Percentiles rank a stretch among this genome's conserved stretches.
Conservation (phyloP, 1,139 yeast genomes). For the Hemisphaericaspora lyxosophila region DNA sequence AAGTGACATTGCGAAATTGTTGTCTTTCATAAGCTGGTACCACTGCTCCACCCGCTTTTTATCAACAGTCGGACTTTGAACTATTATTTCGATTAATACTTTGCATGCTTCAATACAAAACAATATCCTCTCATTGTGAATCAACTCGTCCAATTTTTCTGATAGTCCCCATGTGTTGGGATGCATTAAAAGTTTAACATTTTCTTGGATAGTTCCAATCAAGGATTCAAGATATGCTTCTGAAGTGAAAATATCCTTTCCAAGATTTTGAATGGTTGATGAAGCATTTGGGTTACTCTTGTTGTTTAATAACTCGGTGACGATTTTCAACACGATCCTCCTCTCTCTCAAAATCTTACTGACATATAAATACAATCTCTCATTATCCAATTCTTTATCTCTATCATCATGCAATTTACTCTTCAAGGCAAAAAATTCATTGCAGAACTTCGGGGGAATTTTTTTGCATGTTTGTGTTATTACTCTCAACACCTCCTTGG, state of each 20-base stretch:
- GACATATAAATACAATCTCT: constrained; percentile 30
- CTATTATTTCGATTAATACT: constrained; percentile 41
- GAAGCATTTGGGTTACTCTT: constrained; percentile 34
- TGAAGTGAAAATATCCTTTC: constrained; percentile 37
- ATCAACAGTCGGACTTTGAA: constrained; percentile 33
- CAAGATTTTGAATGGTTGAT: constrained; percentile 35
- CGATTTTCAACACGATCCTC: constrained; percentile 43
- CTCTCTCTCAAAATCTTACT: constrained; percentile 46
- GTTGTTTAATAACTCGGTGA: constrained; percentile 35
- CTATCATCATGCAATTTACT: constrained; percentile 40
- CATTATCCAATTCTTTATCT: constrained; percentile 29
- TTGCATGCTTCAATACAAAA: constrained; percentile 43
- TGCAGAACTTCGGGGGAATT: constrained; percentile 15
- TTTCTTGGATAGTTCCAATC: constrained; percentile 17
- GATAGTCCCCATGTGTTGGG: constrained; percentile 13
- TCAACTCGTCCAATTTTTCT: constrained; percentile 22
- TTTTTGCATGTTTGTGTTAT: constrained; percentile 40
- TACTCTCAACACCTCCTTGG: constrained; percentile 46
- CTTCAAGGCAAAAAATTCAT: constrained; percentile 27
- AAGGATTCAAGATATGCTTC: constrained; percentile 23
- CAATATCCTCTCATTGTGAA: constrained; percentile 35
- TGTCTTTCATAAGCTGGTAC: constrained; percentile 53
- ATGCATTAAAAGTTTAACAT: not conserved
- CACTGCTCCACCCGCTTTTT: constrained; percentile 43
- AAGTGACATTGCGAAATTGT: constrained; percentile 35